Evolutionary conservation across 1,284 basidiomycete genomes (phyloP).

Genomic region (Hemileia vastatrix): DNA sequence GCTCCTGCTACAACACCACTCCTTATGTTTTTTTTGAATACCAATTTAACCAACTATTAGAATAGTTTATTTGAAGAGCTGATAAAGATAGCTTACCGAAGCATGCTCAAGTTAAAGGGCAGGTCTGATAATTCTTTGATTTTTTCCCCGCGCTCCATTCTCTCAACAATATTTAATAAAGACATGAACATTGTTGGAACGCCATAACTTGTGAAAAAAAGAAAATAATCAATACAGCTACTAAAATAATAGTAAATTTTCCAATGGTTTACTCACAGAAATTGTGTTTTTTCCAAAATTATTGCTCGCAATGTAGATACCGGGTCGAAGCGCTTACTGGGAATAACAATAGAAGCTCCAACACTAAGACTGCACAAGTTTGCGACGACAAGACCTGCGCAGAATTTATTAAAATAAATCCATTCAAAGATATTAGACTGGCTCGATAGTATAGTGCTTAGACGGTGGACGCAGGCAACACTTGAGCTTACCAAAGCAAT

Average conservation of each 20-base stretch:
- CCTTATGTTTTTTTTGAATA: too few relatives aligned
- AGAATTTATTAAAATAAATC: too few relatives aligned
- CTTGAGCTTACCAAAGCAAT: conserved; percentile 12
- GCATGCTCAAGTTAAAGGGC: conserved; percentile 3
- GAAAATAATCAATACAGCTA: neutral
- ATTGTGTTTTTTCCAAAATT: neutral
- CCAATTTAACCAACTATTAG: too few relatives aligned
- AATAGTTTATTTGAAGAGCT: too few relatives aligned
- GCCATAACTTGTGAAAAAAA: conserved; percentile 31
- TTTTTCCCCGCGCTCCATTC: conserved; percentile 1
- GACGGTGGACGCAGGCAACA: too few relatives aligned
- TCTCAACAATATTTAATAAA: conserved; percentile 29
- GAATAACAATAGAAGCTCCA: conserved; percentile 4
- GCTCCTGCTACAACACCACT: conserved; percentile 25
- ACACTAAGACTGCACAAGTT: conserved; percentile 4
- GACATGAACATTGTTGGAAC: conserved; percentile 41
- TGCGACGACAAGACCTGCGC: conserved; percentile 4
- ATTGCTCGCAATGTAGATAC: conserved; percentile 1
- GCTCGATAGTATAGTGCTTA: too few relatives aligned
- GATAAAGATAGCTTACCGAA: conserved; percentile 13
- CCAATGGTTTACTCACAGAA: neutral
- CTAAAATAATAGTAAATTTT: neutral
- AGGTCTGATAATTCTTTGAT: conserved; percentile 12
- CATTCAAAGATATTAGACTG: too few relatives aligned
- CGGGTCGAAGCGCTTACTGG: conserved; percentile 8